These are phyloP conservation scores for Babesia microti DNA, from an alignment of 169 alveolate species.

Conservation along the genomic window DNA sequence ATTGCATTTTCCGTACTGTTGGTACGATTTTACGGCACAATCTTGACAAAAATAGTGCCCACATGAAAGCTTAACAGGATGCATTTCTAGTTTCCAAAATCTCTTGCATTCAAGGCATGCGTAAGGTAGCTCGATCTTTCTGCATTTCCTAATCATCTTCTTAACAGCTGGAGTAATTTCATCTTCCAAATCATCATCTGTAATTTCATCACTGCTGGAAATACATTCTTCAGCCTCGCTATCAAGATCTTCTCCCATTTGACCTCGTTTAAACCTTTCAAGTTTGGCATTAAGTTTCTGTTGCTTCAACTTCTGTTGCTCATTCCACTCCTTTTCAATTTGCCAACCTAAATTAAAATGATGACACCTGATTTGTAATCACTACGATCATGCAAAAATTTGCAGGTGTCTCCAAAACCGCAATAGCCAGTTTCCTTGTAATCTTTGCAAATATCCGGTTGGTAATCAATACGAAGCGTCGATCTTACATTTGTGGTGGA, in stretches of 20 bases:
- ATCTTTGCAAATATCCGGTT: slow-evolving; percentile 93
- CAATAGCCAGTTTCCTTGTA: slow-evolving; percentile 95
- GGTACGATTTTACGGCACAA: slow-evolving; percentile 77
- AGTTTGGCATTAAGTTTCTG: slow-evolving; percentile 55
- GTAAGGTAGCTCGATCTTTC: slow-evolving; percentile 48
- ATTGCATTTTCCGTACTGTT: slow-evolving; percentile 65
- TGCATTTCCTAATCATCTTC: slow-evolving; percentile 24
- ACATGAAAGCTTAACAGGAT: slow-evolving; percentile 83
- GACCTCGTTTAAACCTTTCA: slow-evolving; percentile 45
- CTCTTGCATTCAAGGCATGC: slow-evolving; percentile 72
- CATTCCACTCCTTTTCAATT: slow-evolving; percentile 83
- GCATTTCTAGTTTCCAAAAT: slow-evolving; percentile 59
- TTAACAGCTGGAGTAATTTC: slow-evolving; percentile 5
- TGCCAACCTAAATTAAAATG: slow-evolving; percentile 94
- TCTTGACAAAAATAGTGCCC: slow-evolving; percentile 85
- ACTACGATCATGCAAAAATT: slow-evolving; percentile 91
- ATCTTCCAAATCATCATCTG: slow-evolving; percentile 21
- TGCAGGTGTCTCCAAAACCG: slow-evolving; percentile 94
- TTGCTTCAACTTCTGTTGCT: slow-evolving; percentile 64
- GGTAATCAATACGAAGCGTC: slow-evolving; percentile 86
- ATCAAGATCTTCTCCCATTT: slow-evolving; percentile 37
- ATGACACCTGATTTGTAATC: slow-evolving; percentile 89
- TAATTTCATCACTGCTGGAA: slow-evolving; percentile 9
- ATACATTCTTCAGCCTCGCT: slow-evolving; percentile 42
- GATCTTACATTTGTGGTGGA: slow-evolving; percentile 74